Evolutionary conservation across 2,329 filamentous ascomycete species (phyloP), one percentile per base, ranked within the genome.

Genomic region (Cladosporium sp.): DNA sequence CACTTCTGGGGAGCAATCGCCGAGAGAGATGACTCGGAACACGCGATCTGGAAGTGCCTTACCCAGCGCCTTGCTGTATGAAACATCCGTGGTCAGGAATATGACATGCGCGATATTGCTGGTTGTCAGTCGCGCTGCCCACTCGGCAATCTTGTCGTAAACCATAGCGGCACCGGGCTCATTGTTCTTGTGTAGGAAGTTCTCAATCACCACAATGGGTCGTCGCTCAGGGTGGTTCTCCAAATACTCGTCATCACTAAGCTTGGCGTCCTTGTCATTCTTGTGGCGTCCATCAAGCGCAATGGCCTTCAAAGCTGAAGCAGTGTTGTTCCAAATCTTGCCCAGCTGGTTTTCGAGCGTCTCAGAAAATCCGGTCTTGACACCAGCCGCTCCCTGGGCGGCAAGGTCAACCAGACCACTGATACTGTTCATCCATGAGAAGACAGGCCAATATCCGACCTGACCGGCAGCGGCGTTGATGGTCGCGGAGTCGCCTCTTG

Each of bases 401-500:
- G 94, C 95, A 43, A 98, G 85, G 72, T 98, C 95, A 69, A 97
- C 84, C 79, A 97, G 87, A 76, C 93, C 96, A 78, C 91, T 96
- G 70, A 98, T 87, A 73, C 89, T 97, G 78, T 98, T 97, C 79
- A 96, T 91, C 91, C 93, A 98, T 0, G 92, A 96, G 76, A 99
- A 99, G 0, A 99, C 88, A 0, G 95, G 95, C 10, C 91, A 85
- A 75, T 97, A 98, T 10, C 95, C 94, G 58, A 98, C 93, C 69
- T 93, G 88, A 1, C 83, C 80, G 0, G 94, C 95, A 6, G 95
- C 88, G 48, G 90, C 88, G 67, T 87, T 87, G 72, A 99, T 97
- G 0, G 91, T 97, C 2, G 89, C 87, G 8, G 89, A 89, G 74
- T 99, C 95, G 5, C 95, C 93, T 63, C 91, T 88, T 1, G 94